Evolutionary conservation across 148 eudicot genomes (phyloP), one percentile per base, ranked within the genome.

Genomic region (Limonium bicolor): DNA sequence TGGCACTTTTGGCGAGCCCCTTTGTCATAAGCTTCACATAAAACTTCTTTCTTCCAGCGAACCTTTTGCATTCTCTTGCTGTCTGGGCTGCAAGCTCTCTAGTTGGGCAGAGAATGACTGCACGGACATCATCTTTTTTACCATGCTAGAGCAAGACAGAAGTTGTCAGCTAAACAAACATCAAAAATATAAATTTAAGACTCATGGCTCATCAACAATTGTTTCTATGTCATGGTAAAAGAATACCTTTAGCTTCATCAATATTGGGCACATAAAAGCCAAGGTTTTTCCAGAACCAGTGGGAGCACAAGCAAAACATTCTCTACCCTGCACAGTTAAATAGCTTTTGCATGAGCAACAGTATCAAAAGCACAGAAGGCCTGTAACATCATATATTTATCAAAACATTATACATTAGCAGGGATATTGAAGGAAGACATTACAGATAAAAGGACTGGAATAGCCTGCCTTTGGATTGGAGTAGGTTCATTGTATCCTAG

Each of bases 381-480:
- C n/a, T n/a, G n/a, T n/a, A n/a, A n/a, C n/a, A n/a, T n/a, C 10
- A 45, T n/a, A 7, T 29, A 33, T 37, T 10, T 45, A 14, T 51
- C 33, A 31, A 37, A 61, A 56, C 15, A 31, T 46, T 41, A 28
- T 35, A 50, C 39, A n/a, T 31, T 29, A 28, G 10, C 39, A 35
- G 64, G 31, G 51, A 48, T 26, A 61, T 63, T 29, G 56, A 50
- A 13, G 46, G 61, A 68, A 67, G 56, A 54, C 31, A 86, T 67
- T 87, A 87, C 96, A 65, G 96, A 88, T 88, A 88, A 51, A 56
- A 88, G 85, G 57, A 83, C 71, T 64, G 96, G 92, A 56, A 88
- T 83, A 63, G 96, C 86, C 92, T 88, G 96, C 86, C 82, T 80
- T 68, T 88, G 96, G 50, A 88, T 88, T 35, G 96, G 76, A 48